These are phyloP conservation scores for Nicotiana knightiana DNA, from an alignment of 257 asterid species.

Conservation along the genomic window DNA sequence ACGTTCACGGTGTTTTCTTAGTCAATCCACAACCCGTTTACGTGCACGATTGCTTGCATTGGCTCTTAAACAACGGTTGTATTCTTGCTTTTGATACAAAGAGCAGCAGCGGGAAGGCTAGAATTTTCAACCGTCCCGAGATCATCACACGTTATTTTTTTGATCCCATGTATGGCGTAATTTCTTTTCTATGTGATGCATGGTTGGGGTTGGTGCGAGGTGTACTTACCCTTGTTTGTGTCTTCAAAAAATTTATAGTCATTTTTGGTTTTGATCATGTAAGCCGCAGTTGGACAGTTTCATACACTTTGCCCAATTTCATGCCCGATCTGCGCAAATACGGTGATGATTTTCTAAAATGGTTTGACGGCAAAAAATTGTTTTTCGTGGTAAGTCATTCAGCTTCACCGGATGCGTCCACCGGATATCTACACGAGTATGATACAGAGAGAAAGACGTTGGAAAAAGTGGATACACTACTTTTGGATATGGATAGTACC, in stretches of 20 bases:
- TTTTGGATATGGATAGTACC: too few species aligned
- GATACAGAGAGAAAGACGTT: not conserved
- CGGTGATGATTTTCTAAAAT: not conserved
- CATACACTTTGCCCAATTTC: not conserved
- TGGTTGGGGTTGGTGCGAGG: not conserved
- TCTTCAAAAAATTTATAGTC: not conserved
- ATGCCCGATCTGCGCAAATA: not conserved
- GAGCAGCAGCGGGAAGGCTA: not conserved
- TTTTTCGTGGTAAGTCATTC: not conserved
- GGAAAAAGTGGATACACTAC: not conserved
- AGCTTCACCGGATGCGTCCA: not conserved
- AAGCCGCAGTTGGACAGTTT: not conserved
- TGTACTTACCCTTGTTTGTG: not conserved
- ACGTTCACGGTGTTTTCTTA: not conserved
- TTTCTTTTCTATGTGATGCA: not conserved
- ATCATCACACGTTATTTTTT: not conserved
- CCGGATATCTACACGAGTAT: not conserved
- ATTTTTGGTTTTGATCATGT: not conserved
- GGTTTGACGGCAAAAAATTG: not conserved
- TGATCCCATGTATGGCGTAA: not conserved
- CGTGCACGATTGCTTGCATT: not conserved
- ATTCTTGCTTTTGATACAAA: not conserved
- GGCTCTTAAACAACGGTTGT: not conserved
- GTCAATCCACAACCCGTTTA: not conserved
- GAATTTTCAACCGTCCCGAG: not conserved